phyloP scores from a whole-genome alignment of 768 basidiomycete species.

The Mycena sanguinolenta region DNA sequence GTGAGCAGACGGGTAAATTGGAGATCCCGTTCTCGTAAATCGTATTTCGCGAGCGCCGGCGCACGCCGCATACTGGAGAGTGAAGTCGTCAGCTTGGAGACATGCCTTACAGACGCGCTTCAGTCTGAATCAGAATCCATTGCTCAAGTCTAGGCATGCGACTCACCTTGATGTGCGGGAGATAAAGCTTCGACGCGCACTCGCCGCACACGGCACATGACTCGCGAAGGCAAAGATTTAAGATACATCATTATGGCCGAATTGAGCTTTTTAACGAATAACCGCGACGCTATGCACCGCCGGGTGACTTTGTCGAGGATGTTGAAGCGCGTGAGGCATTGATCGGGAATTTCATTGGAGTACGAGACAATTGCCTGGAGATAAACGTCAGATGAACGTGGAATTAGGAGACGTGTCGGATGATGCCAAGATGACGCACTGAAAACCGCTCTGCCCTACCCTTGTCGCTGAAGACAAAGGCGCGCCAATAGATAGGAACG shows the following conservation, averaged over 20 bases:
- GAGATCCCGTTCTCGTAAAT: slow-evolving; percentile 20
- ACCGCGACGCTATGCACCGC: slow-evolving; percentile 5
- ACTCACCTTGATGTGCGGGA: slow-evolving; percentile 25
- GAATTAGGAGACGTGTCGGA: neutral
- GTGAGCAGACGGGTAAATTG: neutral
- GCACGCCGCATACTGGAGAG: slow-evolving; percentile 9
- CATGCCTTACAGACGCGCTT: slow-evolving; percentile 27
- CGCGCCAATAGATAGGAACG: slow-evolving; percentile 31
- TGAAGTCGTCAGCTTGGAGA: slow-evolving; percentile 16
- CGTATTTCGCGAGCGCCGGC: slow-evolving; percentile 29
- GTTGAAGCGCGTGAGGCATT: slow-evolving; percentile 18
- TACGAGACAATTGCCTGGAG: neutral
- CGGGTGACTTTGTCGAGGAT: slow-evolving; percentile 18
- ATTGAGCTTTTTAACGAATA: neutral
- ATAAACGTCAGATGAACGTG: neutral
- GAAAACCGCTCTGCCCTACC: slow-evolving; percentile 27
- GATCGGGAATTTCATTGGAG: slow-evolving; percentile 13
- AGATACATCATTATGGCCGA: slow-evolving; percentile 16
- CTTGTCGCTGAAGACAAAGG: slow-evolving; percentile 32
- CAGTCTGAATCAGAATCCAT: neutral
- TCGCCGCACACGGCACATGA: slow-evolving; percentile 13
- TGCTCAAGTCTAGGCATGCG: neutral
- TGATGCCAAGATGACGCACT: too few relatives aligned
- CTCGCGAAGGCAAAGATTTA: slow-evolving; percentile 1
- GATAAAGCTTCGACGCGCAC: slow-evolving; percentile 15